Evolutionary conservation across 1,139 yeast species (phyloP).

Genomic region (Nadsonia commutata): DNA sequence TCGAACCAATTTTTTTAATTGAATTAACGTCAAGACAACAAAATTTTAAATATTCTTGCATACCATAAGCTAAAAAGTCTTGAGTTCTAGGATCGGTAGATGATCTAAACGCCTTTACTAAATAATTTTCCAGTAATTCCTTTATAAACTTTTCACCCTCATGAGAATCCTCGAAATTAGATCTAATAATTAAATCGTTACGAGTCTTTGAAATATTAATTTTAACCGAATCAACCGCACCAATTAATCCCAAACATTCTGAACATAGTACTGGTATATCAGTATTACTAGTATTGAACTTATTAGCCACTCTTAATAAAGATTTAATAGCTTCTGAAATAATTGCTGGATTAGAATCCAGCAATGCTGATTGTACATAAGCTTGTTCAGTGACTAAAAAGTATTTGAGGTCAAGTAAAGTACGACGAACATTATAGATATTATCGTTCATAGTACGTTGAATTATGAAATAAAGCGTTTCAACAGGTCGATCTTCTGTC

Average conservation of each 20-base stretch:
- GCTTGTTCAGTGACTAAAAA: constrained; percentile 35
- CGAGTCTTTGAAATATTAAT: constrained; percentile 33
- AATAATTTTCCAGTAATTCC: constrained; percentile 48
- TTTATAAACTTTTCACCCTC: constrained; percentile 56
- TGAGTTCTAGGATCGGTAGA: constrained; percentile 81
- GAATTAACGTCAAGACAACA: constrained; percentile 34
- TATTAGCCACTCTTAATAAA: constrained; percentile 5
- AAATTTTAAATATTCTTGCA: constrained; percentile 69
- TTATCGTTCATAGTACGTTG: constrained; percentile 53
- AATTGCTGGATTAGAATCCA: background rate
- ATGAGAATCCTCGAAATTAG: constrained; percentile 43
- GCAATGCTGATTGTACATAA: background rate
- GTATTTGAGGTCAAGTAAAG: constrained; percentile 48
- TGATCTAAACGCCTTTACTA: constrained; percentile 77
- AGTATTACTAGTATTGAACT: constrained; percentile 30
- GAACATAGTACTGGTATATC: constrained; percentile 47
- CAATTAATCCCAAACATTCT: constrained; percentile 58
- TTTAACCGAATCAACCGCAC: constrained; percentile 60
- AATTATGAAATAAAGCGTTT: constrained; percentile 15
- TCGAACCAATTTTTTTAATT: constrained; percentile 3
- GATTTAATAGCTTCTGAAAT: background rate
- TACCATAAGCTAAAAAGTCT: constrained; percentile 69
- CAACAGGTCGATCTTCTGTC: constrained; percentile 12
- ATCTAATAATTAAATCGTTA: constrained; percentile 35
- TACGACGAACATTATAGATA: constrained; percentile 64